Conservation (phyloP, 1,284 basidiomycete genomes). For the Trametes versicolor region DNA sequence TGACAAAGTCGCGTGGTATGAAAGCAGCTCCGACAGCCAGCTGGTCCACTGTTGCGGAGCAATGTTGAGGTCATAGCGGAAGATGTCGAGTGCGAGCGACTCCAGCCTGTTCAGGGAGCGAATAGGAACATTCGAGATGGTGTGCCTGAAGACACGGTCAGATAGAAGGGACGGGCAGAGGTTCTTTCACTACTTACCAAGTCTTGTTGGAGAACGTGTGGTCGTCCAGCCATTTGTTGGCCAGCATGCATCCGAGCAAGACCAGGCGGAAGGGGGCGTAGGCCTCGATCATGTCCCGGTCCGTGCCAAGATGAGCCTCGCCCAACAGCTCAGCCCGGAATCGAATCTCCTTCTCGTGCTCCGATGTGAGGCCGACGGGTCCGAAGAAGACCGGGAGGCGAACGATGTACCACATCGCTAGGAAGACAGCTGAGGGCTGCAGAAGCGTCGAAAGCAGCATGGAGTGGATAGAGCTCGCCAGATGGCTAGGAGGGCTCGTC, state of each 20-base stretch:
- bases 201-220: conserved; percentile 94
- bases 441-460: conserved; percentile 81
- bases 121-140: conserved; percentile 78
- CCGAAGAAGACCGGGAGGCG: conserved; percentile 76
- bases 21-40: conserved; percentile 72
- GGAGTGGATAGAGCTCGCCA: conserved; percentile 75
- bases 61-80: conserved; percentile 74
- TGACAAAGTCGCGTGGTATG: conserved; percentile 69
- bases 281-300: conserved; percentile 62
- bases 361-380: conserved; percentile 51
- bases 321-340: conserved; percentile 73
- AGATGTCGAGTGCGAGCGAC: conserved; percentile 72
- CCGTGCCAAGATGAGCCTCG: conserved; percentile 53
- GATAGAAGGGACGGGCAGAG: neutral
- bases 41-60: conserved; percentile 68
- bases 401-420: conserved; percentile 86
- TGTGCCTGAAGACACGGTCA: conserved; percentile 62
- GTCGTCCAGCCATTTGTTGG: conserved; percentile 94
- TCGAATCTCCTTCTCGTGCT: conserved; percentile 58
- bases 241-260: conserved; percentile 87
- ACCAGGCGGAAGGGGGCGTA: conserved; percentile 76
- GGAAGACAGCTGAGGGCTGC: conserved; percentile 81
- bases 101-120: conserved; percentile 76
- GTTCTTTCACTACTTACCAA: conserved; percentile 64
- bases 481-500: conserved; percentile 57